These are phyloP conservation scores for Pestalotiopsis sp. DNA, from an alignment of 2,329 filamentous ascomycete species.

Conservation along the genomic window DNA sequence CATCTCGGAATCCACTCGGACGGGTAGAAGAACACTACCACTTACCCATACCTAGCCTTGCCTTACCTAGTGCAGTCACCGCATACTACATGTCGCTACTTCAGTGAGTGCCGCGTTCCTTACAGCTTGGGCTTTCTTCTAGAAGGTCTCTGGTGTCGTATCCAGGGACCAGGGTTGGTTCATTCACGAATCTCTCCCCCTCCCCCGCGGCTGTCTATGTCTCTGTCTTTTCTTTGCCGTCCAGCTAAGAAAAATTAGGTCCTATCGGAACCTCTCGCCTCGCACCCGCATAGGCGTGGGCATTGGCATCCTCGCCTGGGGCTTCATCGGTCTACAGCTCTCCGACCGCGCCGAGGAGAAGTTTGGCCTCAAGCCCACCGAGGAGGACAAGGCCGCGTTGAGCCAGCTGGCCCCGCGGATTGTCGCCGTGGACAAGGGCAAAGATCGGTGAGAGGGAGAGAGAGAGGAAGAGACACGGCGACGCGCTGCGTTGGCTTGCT, in stretches of 20 bases:
- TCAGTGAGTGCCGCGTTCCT: background rate
- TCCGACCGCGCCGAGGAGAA: conserved; percentile 73
- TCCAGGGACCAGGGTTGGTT: background rate
- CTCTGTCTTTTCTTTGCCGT: background rate
- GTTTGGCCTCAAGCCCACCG: conserved; percentile 70
- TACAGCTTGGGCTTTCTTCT: background rate
- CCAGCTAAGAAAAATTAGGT: conserved; percentile 37
- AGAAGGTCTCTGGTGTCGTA: background rate
- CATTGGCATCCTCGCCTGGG: conserved; percentile 74
- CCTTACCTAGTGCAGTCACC: background rate
- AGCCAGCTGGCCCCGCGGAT: conserved; percentile 63
- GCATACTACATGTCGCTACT: conserved; percentile 7
- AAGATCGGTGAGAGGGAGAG: conserved; percentile 21
- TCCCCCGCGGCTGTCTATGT: background rate
- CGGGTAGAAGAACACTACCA: background rate
- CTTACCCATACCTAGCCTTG: background rate
- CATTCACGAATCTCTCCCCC: background rate
- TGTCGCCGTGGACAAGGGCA: conserved; percentile 53
- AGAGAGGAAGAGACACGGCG: conserved; percentile 5
- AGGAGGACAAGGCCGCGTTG: conserved; percentile 70
- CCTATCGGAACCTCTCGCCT: conserved; percentile 71
- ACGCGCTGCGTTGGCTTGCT: background rate
- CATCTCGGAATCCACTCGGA: background rate
- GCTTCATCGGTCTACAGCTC: conserved; percentile 69
- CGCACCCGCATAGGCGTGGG: conserved; percentile 73